Evolutionary conservation across 441 rosid species (phyloP).

Genomic region (Raphanus hybrid): DNA sequence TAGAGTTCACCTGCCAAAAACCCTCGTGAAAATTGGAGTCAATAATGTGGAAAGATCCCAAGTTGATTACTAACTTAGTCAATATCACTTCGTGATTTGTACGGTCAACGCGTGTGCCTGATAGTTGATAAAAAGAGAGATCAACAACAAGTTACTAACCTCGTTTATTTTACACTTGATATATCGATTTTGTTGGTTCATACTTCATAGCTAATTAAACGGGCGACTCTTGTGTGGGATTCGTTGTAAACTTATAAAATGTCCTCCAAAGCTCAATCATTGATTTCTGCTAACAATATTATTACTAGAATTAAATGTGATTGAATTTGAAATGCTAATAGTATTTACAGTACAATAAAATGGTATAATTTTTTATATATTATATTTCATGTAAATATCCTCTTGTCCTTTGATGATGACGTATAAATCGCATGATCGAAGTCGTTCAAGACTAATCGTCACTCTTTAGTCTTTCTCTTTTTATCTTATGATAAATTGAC

Average conservation of each 20-base stretch:
- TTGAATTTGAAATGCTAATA: neutral
- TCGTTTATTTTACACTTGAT: neutral
- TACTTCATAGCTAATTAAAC: neutral
- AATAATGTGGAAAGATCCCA: constrained; percentile 11
- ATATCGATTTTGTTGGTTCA: no score
- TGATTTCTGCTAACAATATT: neutral
- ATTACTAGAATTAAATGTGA: neutral
- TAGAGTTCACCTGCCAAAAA: constrained; percentile 36
- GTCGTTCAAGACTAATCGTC: constrained; percentile 9
- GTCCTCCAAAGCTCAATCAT: neutral
- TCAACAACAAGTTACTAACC: neutral
- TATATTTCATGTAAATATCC: neutral
- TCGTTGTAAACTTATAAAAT: neutral
- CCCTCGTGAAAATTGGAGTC: constrained; percentile 25
- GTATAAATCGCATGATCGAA: neutral
- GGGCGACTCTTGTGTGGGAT: neutral
- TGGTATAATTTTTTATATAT: neutral
- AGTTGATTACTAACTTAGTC: constrained; percentile 22
- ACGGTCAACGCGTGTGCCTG: no score
- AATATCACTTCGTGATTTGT: no score
- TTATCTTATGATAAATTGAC: no score
- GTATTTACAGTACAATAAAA: neutral
- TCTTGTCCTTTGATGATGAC: constrained; percentile 8
- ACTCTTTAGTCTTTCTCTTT: neutral
- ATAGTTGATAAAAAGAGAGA: no score